phyloP scores from a whole-genome alignment of 2,329 filamentous ascomycete genomes.

The Apiospora rasikravindrae region DNA sequence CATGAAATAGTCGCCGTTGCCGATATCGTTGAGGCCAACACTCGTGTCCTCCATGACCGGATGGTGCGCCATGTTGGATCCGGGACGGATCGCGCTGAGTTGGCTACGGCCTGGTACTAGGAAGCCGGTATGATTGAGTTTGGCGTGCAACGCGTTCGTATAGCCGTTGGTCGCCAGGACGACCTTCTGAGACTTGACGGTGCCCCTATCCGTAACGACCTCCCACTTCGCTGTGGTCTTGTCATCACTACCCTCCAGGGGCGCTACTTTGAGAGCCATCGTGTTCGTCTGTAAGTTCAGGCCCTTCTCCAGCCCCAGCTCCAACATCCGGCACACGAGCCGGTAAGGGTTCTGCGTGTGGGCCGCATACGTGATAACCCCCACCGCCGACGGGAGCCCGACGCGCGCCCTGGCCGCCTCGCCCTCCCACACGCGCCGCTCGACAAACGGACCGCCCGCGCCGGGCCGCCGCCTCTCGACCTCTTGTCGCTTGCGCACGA shows the following conservation, averaged over 20 bases:
- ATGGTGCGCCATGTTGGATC: conserved; percentile 31
- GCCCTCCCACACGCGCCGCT: conserved; percentile 25
- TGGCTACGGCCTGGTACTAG: conserved; percentile 54
- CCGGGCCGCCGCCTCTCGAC: conserved; percentile 15
- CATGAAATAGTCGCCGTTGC: conserved; percentile 45
- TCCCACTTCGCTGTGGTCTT: conserved; percentile 36
- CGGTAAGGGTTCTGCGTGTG: conserved; percentile 29
- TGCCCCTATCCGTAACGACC: conserved; percentile 47
- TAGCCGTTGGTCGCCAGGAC: conserved; percentile 58
- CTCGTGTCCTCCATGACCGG: conserved; percentile 29
- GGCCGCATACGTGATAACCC: conserved; percentile 29
- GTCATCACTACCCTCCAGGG: not conserved
- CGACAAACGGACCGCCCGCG: not conserved
- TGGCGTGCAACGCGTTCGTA: conserved; percentile 46
- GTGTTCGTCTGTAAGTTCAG: conserved; percentile 51
- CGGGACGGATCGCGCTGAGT: conserved; percentile 47
- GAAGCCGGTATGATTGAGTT: conserved; percentile 43
- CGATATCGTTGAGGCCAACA: conserved; percentile 33
- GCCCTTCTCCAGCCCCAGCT: conserved; percentile 1
- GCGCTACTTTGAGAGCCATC: conserved; percentile 37
- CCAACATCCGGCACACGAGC: conserved; percentile 6
- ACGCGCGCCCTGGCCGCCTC: conserved; percentile 26
- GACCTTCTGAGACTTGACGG: conserved; percentile 45
- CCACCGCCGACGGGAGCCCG: conserved; percentile 28
- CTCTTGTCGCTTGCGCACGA: conserved; percentile 9